These are phyloP conservation scores for Alternaria sp. DNA, from an alignment of 2,329 filamentous ascomycete species.

Conservation along the genomic window DNA sequence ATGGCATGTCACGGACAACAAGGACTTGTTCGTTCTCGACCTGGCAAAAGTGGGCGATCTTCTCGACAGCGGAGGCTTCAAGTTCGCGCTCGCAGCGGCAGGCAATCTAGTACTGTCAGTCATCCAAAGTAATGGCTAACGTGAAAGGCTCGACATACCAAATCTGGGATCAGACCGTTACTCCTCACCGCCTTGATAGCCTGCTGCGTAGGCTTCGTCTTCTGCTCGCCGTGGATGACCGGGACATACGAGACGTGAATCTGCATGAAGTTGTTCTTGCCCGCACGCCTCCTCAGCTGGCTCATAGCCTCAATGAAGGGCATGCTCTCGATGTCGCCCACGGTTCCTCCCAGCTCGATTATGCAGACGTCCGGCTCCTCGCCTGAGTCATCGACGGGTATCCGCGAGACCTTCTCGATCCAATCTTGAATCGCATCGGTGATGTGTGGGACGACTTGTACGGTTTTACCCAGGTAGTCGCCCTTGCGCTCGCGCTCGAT, in stretches of 20 bases:
- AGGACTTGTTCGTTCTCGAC: constrained; percentile 85
- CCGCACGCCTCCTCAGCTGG: constrained; percentile 75
- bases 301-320: constrained; percentile 88
- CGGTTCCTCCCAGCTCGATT: constrained; percentile 72
- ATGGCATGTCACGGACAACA: constrained; percentile 83
- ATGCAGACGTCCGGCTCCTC: constrained; percentile 92
- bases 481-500: constrained; percentile 75
- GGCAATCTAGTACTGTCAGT: constrained; percentile 68
- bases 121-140: background rate
- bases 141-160: constrained; percentile 57
- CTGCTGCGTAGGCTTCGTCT: constrained; percentile 96
- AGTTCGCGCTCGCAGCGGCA: constrained; percentile 86
- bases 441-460: constrained; percentile 91
- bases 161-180: constrained; percentile 67
- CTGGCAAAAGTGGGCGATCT: constrained; percentile 90
- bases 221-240: constrained; percentile 77
- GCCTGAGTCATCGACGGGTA: constrained; percentile 84
- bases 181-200: constrained; percentile 85
- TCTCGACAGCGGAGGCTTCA: constrained; percentile 75
- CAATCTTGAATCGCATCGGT: constrained; percentile 92
- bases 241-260: constrained; percentile 92
- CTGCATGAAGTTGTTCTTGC: constrained; percentile 81
- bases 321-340: constrained; percentile 83
- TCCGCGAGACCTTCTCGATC: constrained; percentile 83
- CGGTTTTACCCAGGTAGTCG: constrained; percentile 86